Conservation (phyloP, 768 basidiomycete genomes). For the Pulveroboletus sp. region DNA sequence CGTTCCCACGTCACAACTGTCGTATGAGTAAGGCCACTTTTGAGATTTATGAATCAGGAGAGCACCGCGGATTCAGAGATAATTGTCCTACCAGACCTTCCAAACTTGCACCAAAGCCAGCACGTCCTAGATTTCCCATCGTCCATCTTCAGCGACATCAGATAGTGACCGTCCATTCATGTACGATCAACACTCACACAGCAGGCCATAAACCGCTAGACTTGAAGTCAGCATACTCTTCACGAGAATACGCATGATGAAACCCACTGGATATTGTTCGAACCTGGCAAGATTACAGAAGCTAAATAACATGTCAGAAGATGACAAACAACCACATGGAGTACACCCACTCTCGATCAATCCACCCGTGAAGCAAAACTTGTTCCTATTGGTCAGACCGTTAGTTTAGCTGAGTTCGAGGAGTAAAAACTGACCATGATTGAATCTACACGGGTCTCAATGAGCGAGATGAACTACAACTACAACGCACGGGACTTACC, state of each 20-base stretch:
- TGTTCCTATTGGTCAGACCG: constrained; percentile 54
- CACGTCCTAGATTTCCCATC: constrained; percentile 50
- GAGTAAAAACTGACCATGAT: constrained; percentile 28
- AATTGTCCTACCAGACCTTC: constrained; percentile 57
- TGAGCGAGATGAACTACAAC: constrained; percentile 17
- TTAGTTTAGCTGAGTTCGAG: too few relatives aligned
- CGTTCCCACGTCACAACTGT: constrained; percentile 73
- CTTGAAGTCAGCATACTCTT: background rate
- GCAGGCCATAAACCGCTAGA: constrained; percentile 48
- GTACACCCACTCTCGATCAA: constrained; percentile 50
- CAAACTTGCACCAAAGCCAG: constrained; percentile 52
- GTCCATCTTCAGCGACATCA: constrained; percentile 41
- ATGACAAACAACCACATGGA: too few relatives aligned
- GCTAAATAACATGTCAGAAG: constrained; percentile 26
- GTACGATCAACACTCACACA: constrained; percentile 27
- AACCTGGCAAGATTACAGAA: constrained; percentile 40
- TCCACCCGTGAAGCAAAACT: constrained; percentile 81
- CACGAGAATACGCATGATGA: background rate
- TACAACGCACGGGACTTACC: constrained; percentile 20
- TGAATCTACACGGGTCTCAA: constrained; percentile 33
- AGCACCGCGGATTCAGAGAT: constrained; percentile 2
- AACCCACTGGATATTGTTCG: constrained; percentile 35
- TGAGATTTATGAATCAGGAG: background rate
- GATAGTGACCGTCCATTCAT: background rate
- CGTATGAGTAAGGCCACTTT: constrained; percentile 53